A percentile compares a stretch with the other conserved stretches of the same genome.
Conservation (phyloP, 106 monocot genomes). For the Hemerocallis citrina region DNA sequence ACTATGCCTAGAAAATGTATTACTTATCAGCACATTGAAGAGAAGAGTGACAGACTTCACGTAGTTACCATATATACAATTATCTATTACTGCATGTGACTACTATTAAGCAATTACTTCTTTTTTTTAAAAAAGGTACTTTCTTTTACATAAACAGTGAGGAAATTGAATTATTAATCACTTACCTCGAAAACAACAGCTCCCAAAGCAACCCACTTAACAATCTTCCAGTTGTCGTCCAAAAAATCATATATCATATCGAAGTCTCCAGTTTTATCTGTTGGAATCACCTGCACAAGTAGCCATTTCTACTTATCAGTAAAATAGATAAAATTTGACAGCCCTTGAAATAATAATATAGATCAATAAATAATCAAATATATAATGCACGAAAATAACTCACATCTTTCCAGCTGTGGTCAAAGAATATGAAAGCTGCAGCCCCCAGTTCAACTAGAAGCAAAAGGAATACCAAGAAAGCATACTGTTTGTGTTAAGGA, state of each 20-base stretch:
- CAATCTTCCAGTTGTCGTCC: slow-evolving; percentile 76
- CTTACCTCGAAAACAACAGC: slow-evolving; percentile 72
- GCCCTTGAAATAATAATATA: not conserved
- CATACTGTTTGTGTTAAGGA: slow-evolving; percentile 76
- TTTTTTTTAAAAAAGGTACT: no score
- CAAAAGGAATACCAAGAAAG: slow-evolving; percentile 71
- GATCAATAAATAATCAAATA: not conserved
- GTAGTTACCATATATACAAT: no score
- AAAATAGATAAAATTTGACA: not conserved
- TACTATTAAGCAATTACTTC: no score
- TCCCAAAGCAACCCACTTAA: slow-evolving; percentile 78
- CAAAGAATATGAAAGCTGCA: slow-evolving; percentile 87
- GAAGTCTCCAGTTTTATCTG: slow-evolving; percentile 87
- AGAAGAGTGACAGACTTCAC: no score
- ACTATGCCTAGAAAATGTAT: no score
- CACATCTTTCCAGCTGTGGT: slow-evolving; percentile 89
- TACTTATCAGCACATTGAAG: no score
- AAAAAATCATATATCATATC: slow-evolving; percentile 79
- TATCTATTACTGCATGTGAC: no score
- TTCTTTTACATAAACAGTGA: not conserved
- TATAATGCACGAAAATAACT: slow-evolving; percentile 16
- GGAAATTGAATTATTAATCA: not conserved
- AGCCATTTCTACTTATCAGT: not conserved
- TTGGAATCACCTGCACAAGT: slow-evolving; percentile 59
- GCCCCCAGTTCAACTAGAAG: slow-evolving; percentile 71